Conservation (phyloP, 768 basidiomycete species). For the Butyriboletus loyo region DNA sequence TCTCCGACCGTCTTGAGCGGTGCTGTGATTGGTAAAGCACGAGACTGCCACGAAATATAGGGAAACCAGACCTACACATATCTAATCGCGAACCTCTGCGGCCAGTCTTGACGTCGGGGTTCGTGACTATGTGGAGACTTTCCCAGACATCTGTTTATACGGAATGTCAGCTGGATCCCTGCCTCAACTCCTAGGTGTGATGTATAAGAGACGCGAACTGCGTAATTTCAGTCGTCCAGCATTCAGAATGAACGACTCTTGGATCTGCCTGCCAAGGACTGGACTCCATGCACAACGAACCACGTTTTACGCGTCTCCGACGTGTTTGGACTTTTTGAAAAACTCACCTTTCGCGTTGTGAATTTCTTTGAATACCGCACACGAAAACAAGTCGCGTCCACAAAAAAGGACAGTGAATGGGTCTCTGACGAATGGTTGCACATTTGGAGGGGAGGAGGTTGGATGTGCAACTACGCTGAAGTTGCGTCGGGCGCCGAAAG, state of each 20-base stretch:
- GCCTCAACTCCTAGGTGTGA: not conserved
- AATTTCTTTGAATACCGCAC: constrained; percentile 63
- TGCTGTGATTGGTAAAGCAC: constrained; percentile 42
- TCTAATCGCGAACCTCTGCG: constrained; percentile 56
- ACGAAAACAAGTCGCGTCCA: constrained; percentile 88
- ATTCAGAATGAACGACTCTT: not conserved
- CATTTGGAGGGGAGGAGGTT: not conserved
- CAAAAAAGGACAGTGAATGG: constrained; percentile 80
- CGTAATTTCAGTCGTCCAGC: not conserved
- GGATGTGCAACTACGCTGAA: not conserved
- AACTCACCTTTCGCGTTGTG: constrained; percentile 56
- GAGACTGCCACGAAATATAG: not conserved
- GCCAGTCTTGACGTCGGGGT: constrained; percentile 63
- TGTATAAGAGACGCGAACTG: not conserved
- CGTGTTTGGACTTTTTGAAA: not conserved
- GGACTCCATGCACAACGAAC: not conserved
- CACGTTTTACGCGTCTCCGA: not conserved
- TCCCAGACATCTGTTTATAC: constrained; percentile 72
- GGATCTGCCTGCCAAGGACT: not conserved
- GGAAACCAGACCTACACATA: constrained; percentile 40
- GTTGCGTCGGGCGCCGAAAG: not conserved
- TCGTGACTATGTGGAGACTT: constrained; percentile 63
- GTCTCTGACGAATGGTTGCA: constrained; percentile 12
- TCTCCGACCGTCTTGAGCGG: constrained; percentile 64
- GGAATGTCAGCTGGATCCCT: constrained; percentile 7